Evolutionary conservation across 176 grass and related monocot species (phyloP).

Genomic region (Musa itinerans): DNA sequence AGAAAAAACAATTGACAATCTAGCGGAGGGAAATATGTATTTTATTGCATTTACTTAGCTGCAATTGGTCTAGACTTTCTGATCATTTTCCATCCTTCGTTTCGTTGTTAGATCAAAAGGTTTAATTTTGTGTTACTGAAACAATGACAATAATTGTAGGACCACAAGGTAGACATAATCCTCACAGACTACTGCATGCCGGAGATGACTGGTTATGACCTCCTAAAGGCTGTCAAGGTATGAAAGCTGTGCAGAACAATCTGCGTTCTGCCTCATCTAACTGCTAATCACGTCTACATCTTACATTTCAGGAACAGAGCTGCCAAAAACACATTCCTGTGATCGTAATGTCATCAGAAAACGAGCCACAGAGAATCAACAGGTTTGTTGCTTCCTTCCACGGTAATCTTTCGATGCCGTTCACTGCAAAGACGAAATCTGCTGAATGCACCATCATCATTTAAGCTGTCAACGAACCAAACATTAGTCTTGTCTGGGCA

Average conservation of each 20-base stretch:
- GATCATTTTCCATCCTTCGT: not conserved
- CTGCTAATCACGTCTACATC: not conserved
- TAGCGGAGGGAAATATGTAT: too few species aligned
- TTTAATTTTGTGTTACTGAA: not conserved
- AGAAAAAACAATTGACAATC: too few species aligned
- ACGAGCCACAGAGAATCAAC: slow-evolving; percentile 95
- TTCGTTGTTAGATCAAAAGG: not conserved
- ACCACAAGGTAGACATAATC: slow-evolving; percentile 78
- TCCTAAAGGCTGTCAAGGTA: slow-evolving; percentile 92
- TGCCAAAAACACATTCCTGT: slow-evolving; percentile 72
- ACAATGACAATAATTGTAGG: slow-evolving; percentile 32
- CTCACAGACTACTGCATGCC: slow-evolving; percentile 99
- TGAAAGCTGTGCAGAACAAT: not conserved
- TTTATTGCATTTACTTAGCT: too few species aligned
- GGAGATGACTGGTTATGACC: slow-evolving; percentile 96
- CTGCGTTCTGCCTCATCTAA: not conserved
- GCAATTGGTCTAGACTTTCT: too few species aligned
- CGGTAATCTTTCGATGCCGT: not conserved
- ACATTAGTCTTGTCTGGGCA: too few species aligned
- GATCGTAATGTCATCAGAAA: slow-evolving; percentile 93
- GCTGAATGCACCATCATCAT: too few species aligned
- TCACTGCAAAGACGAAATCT: not conserved
- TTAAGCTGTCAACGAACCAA: too few species aligned
- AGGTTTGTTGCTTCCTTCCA: slow-evolving; percentile 30
- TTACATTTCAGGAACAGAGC: slow-evolving; percentile 50